Percentiles rank a stretch among this genome's conserved stretches.
Evolutionary conservation across 2,329 filamentous ascomycete species (phyloP).

Genomic region (Alternaria infectoria): DNA sequence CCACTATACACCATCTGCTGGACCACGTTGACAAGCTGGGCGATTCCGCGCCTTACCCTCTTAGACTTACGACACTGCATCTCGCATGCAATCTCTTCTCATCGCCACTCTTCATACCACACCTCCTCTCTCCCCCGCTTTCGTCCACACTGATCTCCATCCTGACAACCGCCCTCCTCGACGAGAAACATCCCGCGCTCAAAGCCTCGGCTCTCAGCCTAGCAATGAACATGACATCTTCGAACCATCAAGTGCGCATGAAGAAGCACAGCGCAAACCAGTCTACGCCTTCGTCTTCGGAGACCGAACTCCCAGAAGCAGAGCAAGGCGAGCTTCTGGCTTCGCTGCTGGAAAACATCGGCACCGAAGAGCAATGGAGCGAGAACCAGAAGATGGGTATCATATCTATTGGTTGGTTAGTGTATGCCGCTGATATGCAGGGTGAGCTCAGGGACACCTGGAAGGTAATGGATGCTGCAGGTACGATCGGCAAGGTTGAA

Average conservation of each 20-base stretch:
- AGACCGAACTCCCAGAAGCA: slow-evolving; percentile 63
- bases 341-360: slow-evolving; percentile 77
- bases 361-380: slow-evolving; percentile 53
- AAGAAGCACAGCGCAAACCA: slow-evolving; percentile 53
- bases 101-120: slow-evolving; percentile 71
- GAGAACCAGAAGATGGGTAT: slow-evolving; percentile 81
- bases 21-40: slow-evolving; percentile 61
- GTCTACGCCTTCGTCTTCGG: slow-evolving; percentile 16
- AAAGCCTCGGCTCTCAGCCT: slow-evolving; percentile 83
- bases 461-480: slow-evolving; percentile 75
- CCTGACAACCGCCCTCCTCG: slow-evolving; percentile 78
- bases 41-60: slow-evolving; percentile 72
- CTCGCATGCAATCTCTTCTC: slow-evolving; percentile 85
- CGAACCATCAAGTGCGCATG: slow-evolving; percentile 70
- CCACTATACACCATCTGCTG: slow-evolving; percentile 64
- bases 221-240: slow-evolving; percentile 79
- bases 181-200: slow-evolving; percentile 74
- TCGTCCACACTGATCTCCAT: slow-evolving; percentile 69
- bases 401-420: slow-evolving; percentile 75
- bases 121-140: slow-evolving; percentile 59
- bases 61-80: slow-evolving; percentile 83
- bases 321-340: slow-evolving; percentile 84
- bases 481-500: slow-evolving; percentile 58
- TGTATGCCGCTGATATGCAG: slow-evolving; percentile 71
- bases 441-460: slow-evolving; percentile 84